Percentiles rank a stretch among this genome's conserved stretches.
These are phyloP conservation scores for Mytilinidion resinicola DNA, from an alignment of 495 filamentous ascomycete species.

Conservation along the genomic window DNA sequence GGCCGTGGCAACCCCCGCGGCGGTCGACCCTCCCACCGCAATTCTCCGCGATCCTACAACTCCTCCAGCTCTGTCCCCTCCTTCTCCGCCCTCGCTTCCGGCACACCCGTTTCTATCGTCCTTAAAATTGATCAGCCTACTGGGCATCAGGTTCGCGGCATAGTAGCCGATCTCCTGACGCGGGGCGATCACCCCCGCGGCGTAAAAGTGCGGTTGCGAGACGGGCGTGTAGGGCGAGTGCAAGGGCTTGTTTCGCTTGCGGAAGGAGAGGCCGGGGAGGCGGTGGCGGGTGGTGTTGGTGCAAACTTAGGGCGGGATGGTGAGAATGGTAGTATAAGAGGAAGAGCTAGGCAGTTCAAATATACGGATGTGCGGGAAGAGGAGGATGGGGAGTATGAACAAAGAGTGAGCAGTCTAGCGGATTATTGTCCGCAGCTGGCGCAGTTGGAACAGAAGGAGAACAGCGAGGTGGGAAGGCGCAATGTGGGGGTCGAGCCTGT, in stretches of 20 bases:
- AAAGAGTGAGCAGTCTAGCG: slow-evolving; percentile 12
- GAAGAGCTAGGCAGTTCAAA: background rate
- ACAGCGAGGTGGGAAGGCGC: slow-evolving; percentile 8
- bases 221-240: slow-evolving; percentile 64
- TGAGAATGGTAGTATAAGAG: background rate
- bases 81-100: slow-evolving; percentile 47
- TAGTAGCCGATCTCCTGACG: slow-evolving; percentile 58
- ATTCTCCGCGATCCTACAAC: background rate
- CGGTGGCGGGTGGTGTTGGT: slow-evolving; percentile 16
- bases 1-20: background rate
- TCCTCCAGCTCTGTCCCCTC: slow-evolving; percentile 59
- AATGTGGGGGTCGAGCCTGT: slow-evolving; percentile 3
- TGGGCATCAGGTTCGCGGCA: slow-evolving; percentile 57
- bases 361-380: slow-evolving; percentile 17
- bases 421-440: slow-evolving; percentile 18
- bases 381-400: background rate
- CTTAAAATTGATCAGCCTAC: slow-evolving; percentile 63
- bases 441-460: slow-evolving; percentile 4
- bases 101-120: slow-evolving; percentile 48
- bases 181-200: slow-evolving; percentile 64
- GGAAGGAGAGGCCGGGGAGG: slow-evolving; percentile 18
- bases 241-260: slow-evolving; percentile 44
- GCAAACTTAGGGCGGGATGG: slow-evolving; percentile 25
- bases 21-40: background rate
- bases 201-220: slow-evolving; percentile 64